These are phyloP conservation scores for Iris macrosiphon DNA, from an alignment of 106 monocot species.

Conservation along the genomic window DNA sequence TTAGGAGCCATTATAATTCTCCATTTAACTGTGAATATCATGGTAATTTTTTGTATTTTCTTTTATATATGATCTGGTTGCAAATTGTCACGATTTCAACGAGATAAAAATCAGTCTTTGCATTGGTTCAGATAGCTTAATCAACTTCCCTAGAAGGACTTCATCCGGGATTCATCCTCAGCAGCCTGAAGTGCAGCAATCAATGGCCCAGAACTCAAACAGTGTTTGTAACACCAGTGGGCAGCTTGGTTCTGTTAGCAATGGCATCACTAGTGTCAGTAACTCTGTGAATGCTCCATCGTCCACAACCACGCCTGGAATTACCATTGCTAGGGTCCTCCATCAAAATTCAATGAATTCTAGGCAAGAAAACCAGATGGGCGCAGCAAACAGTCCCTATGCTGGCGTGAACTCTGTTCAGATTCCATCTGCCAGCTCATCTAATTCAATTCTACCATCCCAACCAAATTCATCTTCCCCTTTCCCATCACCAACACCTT, in stretches of 20 bases:
- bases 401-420: slow-evolving; percentile 27
- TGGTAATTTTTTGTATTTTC: not conserved
- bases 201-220: slow-evolving; percentile 21
- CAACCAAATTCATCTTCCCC: slow-evolving; percentile 42
- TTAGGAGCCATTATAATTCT: too few species aligned
- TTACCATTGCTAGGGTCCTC: slow-evolving; percentile 23
- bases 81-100: not conserved
- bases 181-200: slow-evolving; percentile 32
- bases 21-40: not conserved
- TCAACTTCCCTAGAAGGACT: slow-evolving; percentile 40
- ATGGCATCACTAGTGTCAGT: slow-evolving; percentile 24
- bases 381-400: slow-evolving; percentile 18
- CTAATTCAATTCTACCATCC: slow-evolving; percentile 31
- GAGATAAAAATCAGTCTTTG: not conserved
- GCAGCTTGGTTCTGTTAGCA: slow-evolving; percentile 27
- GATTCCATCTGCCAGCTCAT: slow-evolving; percentile 59
- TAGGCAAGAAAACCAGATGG: slow-evolving; percentile 40
- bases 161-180: slow-evolving; percentile 26
- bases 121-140: slow-evolving; percentile 34
- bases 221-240: slow-evolving; percentile 12
- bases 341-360: slow-evolving; percentile 52
- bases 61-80: not conserved
- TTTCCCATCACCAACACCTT: slow-evolving; percentile 30
- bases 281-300: slow-evolving; percentile 28
- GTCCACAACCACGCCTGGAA: slow-evolving; percentile 18